Conservation (phyloP, 202 grass and related monocot genomes). For the Bolboschoenoplectus hybrid region DNA sequence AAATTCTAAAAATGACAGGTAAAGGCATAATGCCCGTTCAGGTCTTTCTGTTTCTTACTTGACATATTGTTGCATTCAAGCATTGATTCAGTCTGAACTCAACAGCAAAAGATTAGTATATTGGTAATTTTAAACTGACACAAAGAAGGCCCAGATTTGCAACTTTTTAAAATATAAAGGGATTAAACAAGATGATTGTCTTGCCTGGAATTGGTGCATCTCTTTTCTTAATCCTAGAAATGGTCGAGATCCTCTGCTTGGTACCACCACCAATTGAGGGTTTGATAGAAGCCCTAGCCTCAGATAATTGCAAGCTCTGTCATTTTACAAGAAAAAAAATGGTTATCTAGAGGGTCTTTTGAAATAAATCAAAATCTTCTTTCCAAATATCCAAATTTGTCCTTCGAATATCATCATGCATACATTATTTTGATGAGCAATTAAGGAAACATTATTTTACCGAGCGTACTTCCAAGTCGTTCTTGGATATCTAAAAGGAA, state of each 20-base stretch:
- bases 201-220: slow-evolving; percentile 45
- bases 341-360: not conserved
- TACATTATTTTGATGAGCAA: not conserved
- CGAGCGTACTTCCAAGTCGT: not conserved
- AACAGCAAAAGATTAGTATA: not conserved
- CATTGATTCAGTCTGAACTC: slow-evolving; percentile 3
- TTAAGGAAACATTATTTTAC: not conserved
- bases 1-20: not conserved
- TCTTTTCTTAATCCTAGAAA: slow-evolving; percentile 37
- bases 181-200: slow-evolving; percentile 30
- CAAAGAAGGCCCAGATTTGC: not conserved
- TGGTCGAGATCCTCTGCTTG: slow-evolving; percentile 47
- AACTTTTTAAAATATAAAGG: not conserved
- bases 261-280: slow-evolving; percentile 37
- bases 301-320: slow-evolving; percentile 82
- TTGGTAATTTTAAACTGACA: not conserved
- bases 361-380: slow-evolving; percentile 21
- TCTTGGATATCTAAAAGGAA: not conserved
- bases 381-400: not conserved
- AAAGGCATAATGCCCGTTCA: not conserved
- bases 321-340: slow-evolving; percentile 43
- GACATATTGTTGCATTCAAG: not conserved
- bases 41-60: not conserved
- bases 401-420: not conserved
- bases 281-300: slow-evolving; percentile 74